Conservation (phyloP, 768 basidiomycete species). For the Paxillus ammoniavirescens region DNA sequence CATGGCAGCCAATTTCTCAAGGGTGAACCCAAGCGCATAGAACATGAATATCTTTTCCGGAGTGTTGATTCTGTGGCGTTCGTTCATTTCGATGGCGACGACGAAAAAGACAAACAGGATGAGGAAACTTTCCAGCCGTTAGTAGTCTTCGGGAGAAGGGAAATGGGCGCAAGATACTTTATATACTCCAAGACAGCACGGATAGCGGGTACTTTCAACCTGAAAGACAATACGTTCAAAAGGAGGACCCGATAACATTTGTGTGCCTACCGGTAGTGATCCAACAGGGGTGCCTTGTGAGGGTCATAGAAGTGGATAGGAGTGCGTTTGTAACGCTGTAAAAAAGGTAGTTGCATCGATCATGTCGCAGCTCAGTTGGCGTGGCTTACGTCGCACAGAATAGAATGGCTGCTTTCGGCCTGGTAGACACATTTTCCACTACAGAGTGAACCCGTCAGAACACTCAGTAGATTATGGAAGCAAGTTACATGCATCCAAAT, state of each 20-base stretch:
- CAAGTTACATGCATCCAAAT: slow-evolving; percentile 64
- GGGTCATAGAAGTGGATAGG: slow-evolving; percentile 95
- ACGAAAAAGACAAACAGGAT: slow-evolving; percentile 78
- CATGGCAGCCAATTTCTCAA: slow-evolving; percentile 93
- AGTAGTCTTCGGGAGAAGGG: not conserved
- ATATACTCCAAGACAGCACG: slow-evolving; percentile 87
- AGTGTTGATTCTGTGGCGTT: slow-evolving; percentile 57
- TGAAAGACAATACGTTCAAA: slow-evolving; percentile 24
- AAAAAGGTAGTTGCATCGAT: not conserved
- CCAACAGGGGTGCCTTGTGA: slow-evolving; percentile 87
- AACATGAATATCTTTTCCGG: slow-evolving; percentile 77
- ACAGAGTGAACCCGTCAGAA: slow-evolving; percentile 19
- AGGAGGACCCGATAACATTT: not conserved
- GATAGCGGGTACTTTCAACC: slow-evolving; percentile 90
- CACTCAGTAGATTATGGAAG: not conserved
- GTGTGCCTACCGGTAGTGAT: slow-evolving; percentile 80
- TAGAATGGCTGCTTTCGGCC: slow-evolving; percentile 81
- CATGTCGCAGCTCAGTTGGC: not conserved
- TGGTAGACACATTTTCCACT: slow-evolving; percentile 92
- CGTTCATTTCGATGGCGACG: slow-evolving; percentile 73
- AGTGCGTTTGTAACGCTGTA: slow-evolving; percentile 86
- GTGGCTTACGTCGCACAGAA: slow-evolving; percentile 79
- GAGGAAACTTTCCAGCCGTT: slow-evolving; percentile 52
- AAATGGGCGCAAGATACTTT: slow-evolving; percentile 49
- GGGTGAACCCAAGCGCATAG: slow-evolving; percentile 76